These are phyloP conservation scores for Nepenthes mirabilis DNA, from an alignment of 148 eudicot species.

Conservation along the genomic window DNA sequence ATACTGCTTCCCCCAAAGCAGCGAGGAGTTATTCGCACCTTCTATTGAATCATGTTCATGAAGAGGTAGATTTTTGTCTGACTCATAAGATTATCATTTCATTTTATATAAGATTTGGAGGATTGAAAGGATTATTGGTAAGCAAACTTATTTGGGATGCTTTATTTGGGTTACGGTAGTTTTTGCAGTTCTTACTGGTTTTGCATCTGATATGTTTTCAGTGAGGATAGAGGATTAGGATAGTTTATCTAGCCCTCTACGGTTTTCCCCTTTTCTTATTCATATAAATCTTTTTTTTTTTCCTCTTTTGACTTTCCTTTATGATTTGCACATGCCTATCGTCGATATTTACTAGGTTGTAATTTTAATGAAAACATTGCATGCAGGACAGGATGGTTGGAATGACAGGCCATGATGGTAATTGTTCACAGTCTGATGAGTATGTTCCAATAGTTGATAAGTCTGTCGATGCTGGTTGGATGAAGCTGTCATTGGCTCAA, in stretches of 20 bases:
- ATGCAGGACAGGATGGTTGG: conserved; percentile 62
- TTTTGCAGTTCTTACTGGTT: background rate
- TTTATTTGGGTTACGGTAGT: too few species aligned
- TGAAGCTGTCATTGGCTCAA: conserved; percentile 47
- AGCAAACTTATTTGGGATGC: background rate
- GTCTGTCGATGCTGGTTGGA: conserved; percentile 86
- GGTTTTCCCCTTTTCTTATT: too few species aligned
- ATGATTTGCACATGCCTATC: background rate
- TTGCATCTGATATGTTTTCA: too few species aligned
- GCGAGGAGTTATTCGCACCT: conserved; percentile 54
- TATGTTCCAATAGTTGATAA: conserved; percentile 97
- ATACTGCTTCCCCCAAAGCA: conserved; percentile 87
- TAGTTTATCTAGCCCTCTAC: too few species aligned
- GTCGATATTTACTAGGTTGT: too few species aligned
- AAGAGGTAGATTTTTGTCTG: conserved; percentile 41
- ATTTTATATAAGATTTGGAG: background rate
- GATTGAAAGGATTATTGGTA: too few species aligned
- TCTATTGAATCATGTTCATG: conserved; percentile 73
- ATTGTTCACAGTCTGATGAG: conserved; percentile 72
- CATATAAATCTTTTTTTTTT: too few species aligned
- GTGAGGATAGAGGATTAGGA: too few species aligned
- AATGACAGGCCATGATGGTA: conserved; percentile 34
- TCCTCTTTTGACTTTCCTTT: background rate
- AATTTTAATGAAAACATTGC: background rate
- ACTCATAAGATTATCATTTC: background rate